phyloP scores from a whole-genome alignment of 139 green algal genomes.

The Chlamydomonas eustigma region DNA sequence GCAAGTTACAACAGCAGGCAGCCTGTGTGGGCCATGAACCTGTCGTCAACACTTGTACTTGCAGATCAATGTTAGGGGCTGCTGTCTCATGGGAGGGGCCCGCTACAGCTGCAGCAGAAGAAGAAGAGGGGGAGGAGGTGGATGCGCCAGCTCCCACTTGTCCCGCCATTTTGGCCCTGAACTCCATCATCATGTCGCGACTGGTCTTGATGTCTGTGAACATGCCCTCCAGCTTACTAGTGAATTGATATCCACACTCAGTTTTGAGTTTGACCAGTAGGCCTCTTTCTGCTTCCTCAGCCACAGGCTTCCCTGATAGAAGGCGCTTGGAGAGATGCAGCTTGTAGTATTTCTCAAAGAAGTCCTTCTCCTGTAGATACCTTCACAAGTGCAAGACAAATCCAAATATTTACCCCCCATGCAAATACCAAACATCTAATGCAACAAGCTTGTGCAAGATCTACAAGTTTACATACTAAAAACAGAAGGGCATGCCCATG shows the following conservation, averaged over 20 bases:
- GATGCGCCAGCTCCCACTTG: background rate
- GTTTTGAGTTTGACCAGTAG: constrained; percentile 93
- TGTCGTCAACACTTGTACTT: constrained; percentile 92
- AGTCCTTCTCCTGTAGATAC: constrained; percentile 94
- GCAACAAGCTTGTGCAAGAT: no score
- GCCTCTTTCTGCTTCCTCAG: constrained; percentile 80
- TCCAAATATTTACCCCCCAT: no score
- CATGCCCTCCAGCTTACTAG: constrained; percentile 74
- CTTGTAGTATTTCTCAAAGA: constrained; percentile 99
- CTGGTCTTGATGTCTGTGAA: constrained; percentile 97
- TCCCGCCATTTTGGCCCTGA: constrained; percentile 50
- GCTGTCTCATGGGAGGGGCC: constrained; percentile 23
- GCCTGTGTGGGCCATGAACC: constrained; percentile 87
- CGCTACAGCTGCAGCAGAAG: background rate
- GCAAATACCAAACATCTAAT: no score
- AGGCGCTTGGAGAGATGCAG: constrained; percentile 96
- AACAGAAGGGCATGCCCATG: no score
- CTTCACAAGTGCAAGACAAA: no score
- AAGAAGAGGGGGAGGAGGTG: background rate
- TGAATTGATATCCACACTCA: constrained; percentile 96
- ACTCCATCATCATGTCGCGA: constrained; percentile 81
- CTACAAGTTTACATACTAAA: no score
- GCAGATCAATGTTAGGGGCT: constrained; percentile 57
- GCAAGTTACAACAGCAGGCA: constrained; percentile 72
- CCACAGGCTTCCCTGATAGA: constrained; percentile 60